Percentiles rank a stretch among this genome's conserved stretches.
Evolutionary conservation across 805 yeast genomes (phyloP).

Genomic region (Pichia insulana): DNA sequence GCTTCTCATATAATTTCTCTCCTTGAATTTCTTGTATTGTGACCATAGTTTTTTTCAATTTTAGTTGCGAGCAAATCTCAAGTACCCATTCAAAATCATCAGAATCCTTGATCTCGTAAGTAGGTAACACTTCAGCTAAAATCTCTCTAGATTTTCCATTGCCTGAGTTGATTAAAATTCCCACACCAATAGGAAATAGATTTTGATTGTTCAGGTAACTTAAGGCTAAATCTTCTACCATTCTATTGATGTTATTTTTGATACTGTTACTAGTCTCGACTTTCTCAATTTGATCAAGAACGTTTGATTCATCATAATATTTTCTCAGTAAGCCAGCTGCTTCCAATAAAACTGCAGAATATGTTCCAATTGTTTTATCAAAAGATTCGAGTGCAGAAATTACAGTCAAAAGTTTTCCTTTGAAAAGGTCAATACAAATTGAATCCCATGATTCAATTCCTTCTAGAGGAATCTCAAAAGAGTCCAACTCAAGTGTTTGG

Average conservation of each 20-base stretch:
- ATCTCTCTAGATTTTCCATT: slow-evolving; percentile 36
- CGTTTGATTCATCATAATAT: slow-evolving; percentile 20
- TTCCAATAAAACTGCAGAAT: slow-evolving; percentile 52
- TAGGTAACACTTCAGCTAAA: slow-evolving; percentile 51
- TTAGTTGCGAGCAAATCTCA: slow-evolving; percentile 61
- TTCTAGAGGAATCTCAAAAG: slow-evolving; percentile 27
- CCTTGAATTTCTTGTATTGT: slow-evolving; percentile 49
- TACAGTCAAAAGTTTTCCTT: slow-evolving; percentile 47
- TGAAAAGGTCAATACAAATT: slow-evolving; percentile 47
- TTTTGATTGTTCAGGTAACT: slow-evolving; percentile 43
- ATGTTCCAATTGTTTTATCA: slow-evolving; percentile 57
- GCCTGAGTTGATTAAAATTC: slow-evolving; percentile 43
- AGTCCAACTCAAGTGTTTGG: slow-evolving; percentile 21
- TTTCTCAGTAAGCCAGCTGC: slow-evolving; percentile 48
- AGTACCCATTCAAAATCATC: slow-evolving; percentile 78
- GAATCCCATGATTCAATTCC: slow-evolving; percentile 41
- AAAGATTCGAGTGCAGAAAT: slow-evolving; percentile 50
- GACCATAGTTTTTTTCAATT: slow-evolving; percentile 48
- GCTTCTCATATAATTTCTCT: slow-evolving; percentile 18
- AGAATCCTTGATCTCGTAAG: slow-evolving; percentile 51
- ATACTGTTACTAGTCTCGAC: slow-evolving; percentile 9
- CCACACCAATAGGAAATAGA: slow-evolving; percentile 62
- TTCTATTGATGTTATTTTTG: slow-evolving; percentile 23
- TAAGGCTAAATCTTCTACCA: slow-evolving; percentile 46
- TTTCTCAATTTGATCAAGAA: neutral